phyloP scores from a whole-genome alignment of 2,329 filamentous ascomycete genomes.

The Lasiodiplodia sp. region DNA sequence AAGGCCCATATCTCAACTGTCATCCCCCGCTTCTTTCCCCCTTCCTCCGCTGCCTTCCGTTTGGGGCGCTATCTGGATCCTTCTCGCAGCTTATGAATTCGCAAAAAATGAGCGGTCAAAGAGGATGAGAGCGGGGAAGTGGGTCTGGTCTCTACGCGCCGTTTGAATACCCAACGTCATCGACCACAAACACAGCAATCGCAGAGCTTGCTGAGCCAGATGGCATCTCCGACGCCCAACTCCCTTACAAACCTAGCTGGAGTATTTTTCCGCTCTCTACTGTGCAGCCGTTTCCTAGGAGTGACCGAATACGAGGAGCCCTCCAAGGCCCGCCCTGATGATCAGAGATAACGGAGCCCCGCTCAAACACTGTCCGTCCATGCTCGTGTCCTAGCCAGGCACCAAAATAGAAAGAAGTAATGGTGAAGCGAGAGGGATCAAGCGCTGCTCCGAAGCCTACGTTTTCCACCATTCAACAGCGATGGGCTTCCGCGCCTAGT shows the following conservation, averaged over 20 bases:
- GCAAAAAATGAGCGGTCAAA: background rate
- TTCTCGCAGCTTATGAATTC: background rate
- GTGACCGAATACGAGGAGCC: background rate
- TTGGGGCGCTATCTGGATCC: background rate
- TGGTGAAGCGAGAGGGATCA: no score
- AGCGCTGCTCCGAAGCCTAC: no score
- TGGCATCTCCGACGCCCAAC: no score
- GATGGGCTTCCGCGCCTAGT: no score
- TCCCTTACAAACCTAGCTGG: background rate
- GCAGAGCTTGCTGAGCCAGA: no score
- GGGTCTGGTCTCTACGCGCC: background rate
- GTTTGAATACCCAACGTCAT: background rate
- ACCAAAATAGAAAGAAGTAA: no score
- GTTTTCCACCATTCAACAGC: no score
- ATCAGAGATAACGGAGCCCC: background rate
- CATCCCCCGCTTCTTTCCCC: background rate
- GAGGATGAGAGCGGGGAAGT: background rate
- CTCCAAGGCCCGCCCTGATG: background rate
- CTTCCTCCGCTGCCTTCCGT: constrained; percentile 7
- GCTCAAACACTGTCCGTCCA: no score
- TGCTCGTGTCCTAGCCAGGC: no score
- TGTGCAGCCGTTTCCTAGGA: background rate
- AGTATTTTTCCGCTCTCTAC: background rate
- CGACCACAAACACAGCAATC: background rate
- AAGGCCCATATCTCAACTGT: constrained; percentile 6